Evolutionary conservation across 768 basidiomycete species (phyloP).

Genomic region (Chalciporus piperatus): DNA sequence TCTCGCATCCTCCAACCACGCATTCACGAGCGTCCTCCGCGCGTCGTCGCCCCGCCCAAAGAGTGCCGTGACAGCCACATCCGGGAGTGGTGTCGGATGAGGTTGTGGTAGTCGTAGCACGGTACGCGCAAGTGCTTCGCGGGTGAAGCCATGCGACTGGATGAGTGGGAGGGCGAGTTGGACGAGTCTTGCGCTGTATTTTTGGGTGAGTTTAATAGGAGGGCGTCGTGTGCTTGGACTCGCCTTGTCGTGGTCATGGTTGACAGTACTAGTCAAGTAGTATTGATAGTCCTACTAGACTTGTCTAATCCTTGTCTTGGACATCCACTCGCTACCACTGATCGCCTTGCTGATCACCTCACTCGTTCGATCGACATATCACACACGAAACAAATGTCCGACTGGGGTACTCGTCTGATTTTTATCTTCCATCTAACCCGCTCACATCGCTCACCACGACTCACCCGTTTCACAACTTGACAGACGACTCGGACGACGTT

Average conservation of each 20-base stretch:
- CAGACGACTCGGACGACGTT: too few relatives aligned
- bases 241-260: constrained; percentile 16
- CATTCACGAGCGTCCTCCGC: constrained; percentile 58
- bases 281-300: too few relatives aligned
- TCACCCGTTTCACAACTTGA: too few relatives aligned
- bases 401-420: constrained; percentile 40
- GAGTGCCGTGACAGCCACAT: constrained; percentile 65
- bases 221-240: too few relatives aligned
- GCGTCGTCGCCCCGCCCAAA: constrained; percentile 73
- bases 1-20: constrained; percentile 71
- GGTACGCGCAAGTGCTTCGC: constrained; percentile 63
- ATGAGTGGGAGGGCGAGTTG: constrained; percentile 65
- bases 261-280: too few relatives aligned
- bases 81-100: constrained; percentile 61
- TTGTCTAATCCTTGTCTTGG: too few relatives aligned
- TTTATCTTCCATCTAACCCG: not conserved
- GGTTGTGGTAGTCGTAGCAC: constrained; percentile 50
- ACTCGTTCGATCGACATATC: too few relatives aligned
- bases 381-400: constrained; percentile 34
- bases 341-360: too few relatives aligned
- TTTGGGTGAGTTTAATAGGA: not conserved
- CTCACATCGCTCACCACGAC: constrained; percentile 22
- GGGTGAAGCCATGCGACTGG: constrained; percentile 68
- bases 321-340: too few relatives aligned
- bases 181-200: constrained; percentile 40